These are phyloP conservation scores for Cryptococcus amylolentus DNA, from an alignment of 1,284 basidiomycete species.

Conservation along the genomic window DNA sequence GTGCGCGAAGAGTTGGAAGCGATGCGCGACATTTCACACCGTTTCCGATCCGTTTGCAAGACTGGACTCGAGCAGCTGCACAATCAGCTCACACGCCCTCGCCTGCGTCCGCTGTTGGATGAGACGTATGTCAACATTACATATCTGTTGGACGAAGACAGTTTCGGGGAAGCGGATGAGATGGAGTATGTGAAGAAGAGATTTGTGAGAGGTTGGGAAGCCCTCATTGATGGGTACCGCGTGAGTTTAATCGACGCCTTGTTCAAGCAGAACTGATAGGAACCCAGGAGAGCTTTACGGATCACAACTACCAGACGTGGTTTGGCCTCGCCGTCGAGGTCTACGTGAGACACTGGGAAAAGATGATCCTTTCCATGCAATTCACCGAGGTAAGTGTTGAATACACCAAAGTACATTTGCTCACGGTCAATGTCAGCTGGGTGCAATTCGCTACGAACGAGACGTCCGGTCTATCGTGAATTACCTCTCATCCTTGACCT, in stretches of 20 bases:
- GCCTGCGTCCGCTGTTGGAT: constrained; percentile 71
- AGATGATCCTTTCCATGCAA: constrained; percentile 70
- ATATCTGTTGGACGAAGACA: constrained; percentile 85
- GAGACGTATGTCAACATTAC: constrained; percentile 87
- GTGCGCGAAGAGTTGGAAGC: constrained; percentile 37
- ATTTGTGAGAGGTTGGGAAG: constrained; percentile 80
- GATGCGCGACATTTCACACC: constrained; percentile 52
- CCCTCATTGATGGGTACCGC: constrained; percentile 76
- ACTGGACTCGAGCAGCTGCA: constrained; percentile 88
- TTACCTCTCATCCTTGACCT: constrained; percentile 79
- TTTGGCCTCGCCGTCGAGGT: constrained; percentile 80
- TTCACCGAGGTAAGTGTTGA: constrained; percentile 73
- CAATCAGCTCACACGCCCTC: constrained; percentile 83
- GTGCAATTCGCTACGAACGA: constrained; percentile 93
- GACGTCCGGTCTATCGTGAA: constrained; percentile 80
- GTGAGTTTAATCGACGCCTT: constrained; percentile 49
- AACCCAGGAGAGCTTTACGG: constrained; percentile 72
- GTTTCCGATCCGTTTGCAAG: constrained; percentile 67
- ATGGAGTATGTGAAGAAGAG: constrained; percentile 81
- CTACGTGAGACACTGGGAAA: constrained; percentile 90
- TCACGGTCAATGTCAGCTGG: constrained; percentile 59
- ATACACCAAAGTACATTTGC: neutral
- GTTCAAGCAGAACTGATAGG: neutral
- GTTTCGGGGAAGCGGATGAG: constrained; percentile 76
- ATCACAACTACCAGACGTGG: constrained; percentile 79